Evolutionary conservation across 2,329 filamentous ascomycete genomes (phyloP), one percentile per base, ranked within the genome.

Genomic region (Colletotrichum limetticola): DNA sequence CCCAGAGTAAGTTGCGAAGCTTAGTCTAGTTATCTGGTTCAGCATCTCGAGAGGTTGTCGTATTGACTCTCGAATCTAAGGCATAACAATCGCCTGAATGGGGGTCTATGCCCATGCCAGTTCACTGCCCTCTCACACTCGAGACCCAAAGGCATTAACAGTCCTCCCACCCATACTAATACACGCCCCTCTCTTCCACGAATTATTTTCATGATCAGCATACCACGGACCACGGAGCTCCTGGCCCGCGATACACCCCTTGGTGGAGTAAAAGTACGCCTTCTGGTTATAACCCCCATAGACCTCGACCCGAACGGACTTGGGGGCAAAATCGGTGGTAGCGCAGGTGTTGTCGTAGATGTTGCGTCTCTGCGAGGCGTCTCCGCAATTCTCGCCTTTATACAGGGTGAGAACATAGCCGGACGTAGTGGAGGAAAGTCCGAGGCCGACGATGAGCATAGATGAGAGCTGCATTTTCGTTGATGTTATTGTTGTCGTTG

Each of bases 351-450:
- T 64, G 49, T 64, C 46, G 26, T 32, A 64, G 19, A 56, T 16
- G 30, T 64, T 64, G 28, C 22, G 19, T 22, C 46, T 6, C 28
- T 42, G 5, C 9, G 49, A 56, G 5, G 19, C 49, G 19, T 49
- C 61, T 6, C 14, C 24, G 49, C 61, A 64, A 14, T 56, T 42
- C 5, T n/a, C 30, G 12, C n/a, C n/a, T 22, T 64, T 56, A 28
- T 19, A 56, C 49, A 64, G 37, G 30, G 49, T 64, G 46, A 64
- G n/a, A 30, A 64, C 61, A 46, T 55, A 64, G 46, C 61, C 61
- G n/a, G 61, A 64, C n/a, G 61, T 26, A 22, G 49, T 37, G 3
- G 61, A 64, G 61, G 61, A 14, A 5, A 64, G 22, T 12, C 61
- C 49, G 61, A 64, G 61, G n/a, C n/a, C 61, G 61, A 64, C 11